Evolutionary conservation across 2,329 filamentous ascomycete genomes (phyloP), one percentile per base, ranked within the genome.

Genomic region (Penicillium verrucosum): DNA sequence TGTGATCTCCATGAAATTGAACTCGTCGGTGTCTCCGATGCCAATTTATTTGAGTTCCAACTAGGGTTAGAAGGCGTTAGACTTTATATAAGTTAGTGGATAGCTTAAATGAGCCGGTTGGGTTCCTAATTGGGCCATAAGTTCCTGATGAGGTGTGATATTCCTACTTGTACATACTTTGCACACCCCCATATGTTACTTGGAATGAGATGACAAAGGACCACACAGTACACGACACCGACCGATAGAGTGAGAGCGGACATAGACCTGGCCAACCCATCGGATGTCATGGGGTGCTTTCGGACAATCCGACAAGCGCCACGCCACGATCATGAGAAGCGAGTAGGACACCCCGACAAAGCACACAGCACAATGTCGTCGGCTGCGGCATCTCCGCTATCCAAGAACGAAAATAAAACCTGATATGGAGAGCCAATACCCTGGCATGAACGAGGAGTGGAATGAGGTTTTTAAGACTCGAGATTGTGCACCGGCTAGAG

Each of bases 391-490:
- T 44, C 9, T 5, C 23, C 23, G 14, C 2, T 14, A 14, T 25
- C n/a, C 11, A 16, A n/a, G 12, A 8, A 44, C 9, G 9, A 44
- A 27, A 11, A 6, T 9, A n/a, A n/a, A 44, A 8, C 21, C 12
- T 9, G 5, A 29, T 29, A 10, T 23, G 73, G 69, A 76, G 57
- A 65, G 60, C 0, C 66, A 79, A 30, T 78, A 79, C 56, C 68
- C 69, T 5, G 76, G 72, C 16, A 78, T 78, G 76, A 78, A 79
- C 49, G 76, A 77, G 60, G 76, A 76, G 60, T 79, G 77, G 77
- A 79, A 79, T 58, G 75, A 76, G 61, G 68, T 78, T 8, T 79
- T 75, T 57, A 29, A 68, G 14, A 69, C 71, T 32, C 68, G 74
- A 7, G 66, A 59, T 1, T 67, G 61, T 50, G 76, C 76, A 1